Conservation (phyloP, 2,329 filamentous ascomycete species). For the Penicillium sp. region DNA sequence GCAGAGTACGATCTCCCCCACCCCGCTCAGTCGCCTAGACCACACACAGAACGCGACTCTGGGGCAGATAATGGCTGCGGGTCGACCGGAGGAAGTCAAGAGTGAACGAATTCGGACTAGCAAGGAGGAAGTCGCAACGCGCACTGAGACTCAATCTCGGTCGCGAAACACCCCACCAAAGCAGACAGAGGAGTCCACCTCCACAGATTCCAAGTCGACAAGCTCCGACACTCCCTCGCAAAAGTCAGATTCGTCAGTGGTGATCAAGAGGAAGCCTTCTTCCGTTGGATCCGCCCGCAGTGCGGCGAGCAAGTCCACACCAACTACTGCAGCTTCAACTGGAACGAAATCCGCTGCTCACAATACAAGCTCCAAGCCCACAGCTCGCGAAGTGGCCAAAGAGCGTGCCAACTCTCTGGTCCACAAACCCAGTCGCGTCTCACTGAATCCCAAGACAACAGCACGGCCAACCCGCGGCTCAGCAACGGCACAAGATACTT, state of each 20-base stretch:
- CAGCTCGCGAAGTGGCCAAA: slow-evolving; percentile 35
- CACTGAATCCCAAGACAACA: slow-evolving; percentile 33
- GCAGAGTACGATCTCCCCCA: slow-evolving; percentile 29
- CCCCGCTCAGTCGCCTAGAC: slow-evolving; percentile 27
- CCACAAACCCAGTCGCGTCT: slow-evolving; percentile 36
- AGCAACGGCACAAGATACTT: slow-evolving; percentile 31
- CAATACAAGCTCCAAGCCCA: slow-evolving; percentile 21
- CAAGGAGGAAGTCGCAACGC: slow-evolving; percentile 16
- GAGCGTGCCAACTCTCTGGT: slow-evolving; percentile 28
- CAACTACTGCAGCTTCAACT: slow-evolving; percentile 12
- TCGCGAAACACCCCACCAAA: slow-evolving; percentile 17
- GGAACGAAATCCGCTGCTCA: slow-evolving; percentile 23
- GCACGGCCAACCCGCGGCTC: slow-evolving; percentile 30
- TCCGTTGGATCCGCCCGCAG: slow-evolving; percentile 31
- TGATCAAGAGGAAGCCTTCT: slow-evolving; percentile 35
- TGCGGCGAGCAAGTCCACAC: slow-evolving; percentile 19
- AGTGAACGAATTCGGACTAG: slow-evolving; percentile 1
- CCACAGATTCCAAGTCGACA: slow-evolving; percentile 5
- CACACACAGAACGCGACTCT: slow-evolving; percentile 20
- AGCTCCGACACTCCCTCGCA: slow-evolving; percentile 12
- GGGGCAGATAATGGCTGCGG: slow-evolving; percentile 16
- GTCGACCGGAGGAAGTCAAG: slow-evolving; percentile 8
- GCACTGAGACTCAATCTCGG: slow-evolving; percentile 3
- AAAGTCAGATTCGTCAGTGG: slow-evolving; percentile 26
- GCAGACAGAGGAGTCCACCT: slow-evolving; percentile 21